Conservation (phyloP, 805 yeast genomes). For the Candida methanosorbosa region DNA sequence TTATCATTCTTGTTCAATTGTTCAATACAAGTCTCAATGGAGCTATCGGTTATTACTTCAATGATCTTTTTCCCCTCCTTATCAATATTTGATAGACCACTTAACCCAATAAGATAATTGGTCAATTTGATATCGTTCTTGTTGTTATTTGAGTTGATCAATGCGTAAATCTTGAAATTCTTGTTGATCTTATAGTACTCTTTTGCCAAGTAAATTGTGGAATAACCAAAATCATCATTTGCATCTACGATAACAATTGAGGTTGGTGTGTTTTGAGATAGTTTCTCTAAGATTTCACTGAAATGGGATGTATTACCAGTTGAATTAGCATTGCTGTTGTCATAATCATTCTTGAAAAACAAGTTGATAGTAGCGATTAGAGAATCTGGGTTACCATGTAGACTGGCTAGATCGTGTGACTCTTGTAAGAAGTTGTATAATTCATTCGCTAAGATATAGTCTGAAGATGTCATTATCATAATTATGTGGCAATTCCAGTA, state of each 20-base stretch:
- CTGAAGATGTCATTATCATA: neutral
- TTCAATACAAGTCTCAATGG: neutral
- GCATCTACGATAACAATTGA: constrained; percentile 9
- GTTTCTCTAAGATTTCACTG: constrained; percentile 2
- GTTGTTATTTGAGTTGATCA: constrained; percentile 5
- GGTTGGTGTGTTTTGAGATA: constrained; percentile 5
- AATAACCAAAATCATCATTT: constrained; percentile 14
- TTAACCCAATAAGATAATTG: constrained; percentile 9
- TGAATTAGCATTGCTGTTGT: too few relatives aligned
- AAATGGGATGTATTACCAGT: too few relatives aligned
- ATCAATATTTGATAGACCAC: constrained; percentile 6
- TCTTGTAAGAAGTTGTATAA: constrained; percentile 1
- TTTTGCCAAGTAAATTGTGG: constrained; percentile 11
- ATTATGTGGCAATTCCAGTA: too few relatives aligned
- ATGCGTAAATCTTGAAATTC: constrained; percentile 8
- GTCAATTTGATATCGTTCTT: constrained; percentile 5
- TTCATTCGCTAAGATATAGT: neutral
- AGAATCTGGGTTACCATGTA: constrained; percentile 11
- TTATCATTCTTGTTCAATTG: neutral
- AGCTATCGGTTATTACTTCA: neutral
- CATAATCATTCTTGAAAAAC: constrained; percentile 4
- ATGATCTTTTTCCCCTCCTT: neutral
- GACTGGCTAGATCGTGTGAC: constrained; percentile 5
- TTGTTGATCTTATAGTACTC: constrained; percentile 7
- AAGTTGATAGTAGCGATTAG: constrained; percentile 12